Percentiles rank a stretch among this genome's conserved stretches.
Evolutionary conservation across 805 yeast species (phyloP).

Genomic region (Sugiyamaella chiloensis): DNA sequence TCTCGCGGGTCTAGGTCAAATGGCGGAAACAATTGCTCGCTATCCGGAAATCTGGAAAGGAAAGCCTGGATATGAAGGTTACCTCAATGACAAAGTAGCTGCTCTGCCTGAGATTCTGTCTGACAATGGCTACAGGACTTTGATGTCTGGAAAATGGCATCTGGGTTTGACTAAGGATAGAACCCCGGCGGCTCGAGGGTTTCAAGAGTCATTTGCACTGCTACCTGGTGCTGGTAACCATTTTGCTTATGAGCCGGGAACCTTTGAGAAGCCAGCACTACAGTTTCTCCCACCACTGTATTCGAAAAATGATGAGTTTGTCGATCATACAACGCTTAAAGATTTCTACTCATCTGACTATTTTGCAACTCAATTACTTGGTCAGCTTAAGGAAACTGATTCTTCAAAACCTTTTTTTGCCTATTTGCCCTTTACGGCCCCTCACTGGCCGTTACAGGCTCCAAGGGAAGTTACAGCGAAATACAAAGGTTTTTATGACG

Average conservation of each 20-base stretch:
- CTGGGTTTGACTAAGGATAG: constrained; percentile 47
- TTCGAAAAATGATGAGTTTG: constrained; percentile 38
- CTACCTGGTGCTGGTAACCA: constrained; percentile 60
- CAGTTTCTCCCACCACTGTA: constrained; percentile 40
- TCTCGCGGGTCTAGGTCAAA: constrained; percentile 57
- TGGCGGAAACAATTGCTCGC: constrained; percentile 45
- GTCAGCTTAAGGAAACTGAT: constrained; percentile 30
- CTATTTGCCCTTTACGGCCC: constrained; percentile 56
- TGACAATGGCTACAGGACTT: constrained; percentile 49
- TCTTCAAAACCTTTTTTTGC: constrained; percentile 48
- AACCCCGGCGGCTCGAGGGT: constrained; percentile 50
- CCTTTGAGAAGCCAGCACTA: constrained; percentile 24
- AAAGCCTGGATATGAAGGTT: constrained; percentile 57
- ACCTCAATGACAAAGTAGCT: constrained; percentile 49
- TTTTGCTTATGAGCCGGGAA: constrained; percentile 42
- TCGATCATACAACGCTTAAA: constrained; percentile 40
- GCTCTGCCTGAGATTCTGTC: constrained; percentile 50
- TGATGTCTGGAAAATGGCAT: constrained; percentile 61
- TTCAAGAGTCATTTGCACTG: constrained; percentile 47
- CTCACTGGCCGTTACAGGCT: constrained; percentile 67
- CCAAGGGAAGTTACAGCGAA: constrained; percentile 47
- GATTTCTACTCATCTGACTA: constrained; percentile 46
- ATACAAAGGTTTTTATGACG: constrained; percentile 46
- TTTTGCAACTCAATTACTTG: constrained; percentile 45
- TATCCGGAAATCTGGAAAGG: constrained; percentile 41